Evolutionary conservation across 2,329 filamentous ascomycete genomes (phyloP), one percentile per base, ranked within the genome.

Genomic region (Colletotrichum tanaceti): DNA sequence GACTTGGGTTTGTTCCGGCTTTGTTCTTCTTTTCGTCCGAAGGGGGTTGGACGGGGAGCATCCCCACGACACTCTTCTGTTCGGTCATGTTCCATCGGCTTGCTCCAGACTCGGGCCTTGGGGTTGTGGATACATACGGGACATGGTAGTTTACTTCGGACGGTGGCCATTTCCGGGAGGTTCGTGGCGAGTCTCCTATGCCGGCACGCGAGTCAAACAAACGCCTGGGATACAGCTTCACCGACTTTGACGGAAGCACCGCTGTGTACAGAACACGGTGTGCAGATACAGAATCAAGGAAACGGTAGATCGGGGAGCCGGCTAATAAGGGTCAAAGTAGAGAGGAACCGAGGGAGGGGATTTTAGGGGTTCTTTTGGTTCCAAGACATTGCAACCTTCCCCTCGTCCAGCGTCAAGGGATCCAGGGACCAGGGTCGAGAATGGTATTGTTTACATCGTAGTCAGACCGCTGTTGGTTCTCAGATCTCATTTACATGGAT

Each of bases 341-440:
- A 62, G 44, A 43, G 32, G 41, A 62, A 32, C 63, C 63, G 49
- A 62, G 47, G 50, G 49, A 20, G 14, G 41, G 24, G 20, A 24
- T 41, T 9, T 4, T 22, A 38, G 24, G 22, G 10, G 13, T 32
- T 5, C 47, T 55, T 41, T 58, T 35, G 47, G 41, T 60, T 35
- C 65, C 16, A 57, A 68, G 62, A 68, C 62, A 68, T 55, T 46
- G 43, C 55, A 65, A 52, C 44, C 61, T 55, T 32, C 28, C 22
- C 35, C 50, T n/a, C 20, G 49, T 35, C 55, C 52, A 35, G 35
- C n/a, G 44, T 47, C n/a, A 58, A 53, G 62, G 63, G 55, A 49
- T 62, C 47, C 18, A 43, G 62, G 62, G 55, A 54, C 47, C 18
- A 43, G 62, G 62, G 55, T 68, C 62, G 55, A 60, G 58, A 20